Evolutionary conservation across 768 basidiomycete species (phyloP), one percentile per base, ranked within the genome.

Genomic region (Suillus spraguei): DNA sequence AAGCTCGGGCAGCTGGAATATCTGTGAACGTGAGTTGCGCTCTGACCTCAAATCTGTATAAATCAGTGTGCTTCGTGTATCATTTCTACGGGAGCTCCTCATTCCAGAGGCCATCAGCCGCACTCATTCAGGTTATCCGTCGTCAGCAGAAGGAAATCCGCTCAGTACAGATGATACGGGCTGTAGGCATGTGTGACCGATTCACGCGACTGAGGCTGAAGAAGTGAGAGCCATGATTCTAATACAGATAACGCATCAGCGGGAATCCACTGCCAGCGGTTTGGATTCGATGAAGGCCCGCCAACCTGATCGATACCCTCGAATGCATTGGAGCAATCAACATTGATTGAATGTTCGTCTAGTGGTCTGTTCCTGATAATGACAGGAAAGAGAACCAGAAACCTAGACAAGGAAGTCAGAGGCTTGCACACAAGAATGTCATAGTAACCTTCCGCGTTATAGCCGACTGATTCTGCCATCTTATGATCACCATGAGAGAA

Each of bases 31-130:
- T 14, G 9, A 50, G 8, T 52, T 10, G 16, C 10, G 36, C 36
- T 38, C 36, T 38, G 13, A 13, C 13, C 11, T 17, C 17, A 10
- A 5, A 32, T 50, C 28, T 28, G 16, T 32, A 32, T 10, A 32
- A 42, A 8, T 13, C 14, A 36, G 62, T 60, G 65, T 63, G 87
- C 87, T 82, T 89, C 87, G 64, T 81, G 89, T 22, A 89, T 84
- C 22, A 81, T 76, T 71, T 91, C 88, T 1, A 86, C 80, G 0
- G 87, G 85, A 3, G 83, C 82, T 24, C 85, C 87, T 86, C 86
- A 89, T 0, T 88, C 87, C 16, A 82, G 73, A 44, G 80, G 64
- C 16, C 87, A 87, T 65, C 85, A 82, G 5, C 86, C 75, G 7
- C 80, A 71, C 65, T 77, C 86, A 62, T 1, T 88, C 89, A 5